Conservation (phyloP, 495 filamentous ascomycete genomes). For the Penicillium simplicissimum region DNA sequence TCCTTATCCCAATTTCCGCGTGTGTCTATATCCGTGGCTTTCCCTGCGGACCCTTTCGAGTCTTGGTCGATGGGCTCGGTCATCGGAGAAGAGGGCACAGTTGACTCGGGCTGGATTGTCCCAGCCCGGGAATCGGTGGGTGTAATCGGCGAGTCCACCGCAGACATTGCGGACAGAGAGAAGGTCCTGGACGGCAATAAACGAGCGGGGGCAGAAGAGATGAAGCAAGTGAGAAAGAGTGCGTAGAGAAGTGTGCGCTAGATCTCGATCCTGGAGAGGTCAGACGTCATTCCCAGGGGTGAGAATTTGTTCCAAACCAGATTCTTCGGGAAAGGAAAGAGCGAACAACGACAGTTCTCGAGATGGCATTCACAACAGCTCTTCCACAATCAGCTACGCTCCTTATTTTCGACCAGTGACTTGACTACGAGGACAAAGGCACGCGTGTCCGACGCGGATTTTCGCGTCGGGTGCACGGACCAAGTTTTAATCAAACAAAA, state of each 20-base stretch:
- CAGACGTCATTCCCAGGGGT: constrained; percentile 26
- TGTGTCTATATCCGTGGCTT: constrained; percentile 8
- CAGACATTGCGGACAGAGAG: constrained; percentile 27
- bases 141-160: constrained; percentile 38
- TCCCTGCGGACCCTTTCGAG: constrained; percentile 16
- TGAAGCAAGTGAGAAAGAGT: neutral
- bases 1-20: neutral
- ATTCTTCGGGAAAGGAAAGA: neutral
- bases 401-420: neutral
- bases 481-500: constrained; percentile 32
- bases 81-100: constrained; percentile 46
- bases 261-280: constrained; percentile 11
- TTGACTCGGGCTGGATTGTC: constrained; percentile 39
- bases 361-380: neutral
- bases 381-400: neutral
- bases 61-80: constrained; percentile 25
- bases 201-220: neutral
- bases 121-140: constrained; percentile 35
- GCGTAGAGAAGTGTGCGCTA: neutral
- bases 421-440: neutral
- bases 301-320: constrained; percentile 7
- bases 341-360: neutral
- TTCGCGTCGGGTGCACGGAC: constrained; percentile 37
- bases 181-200: neutral
- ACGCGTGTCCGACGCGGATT: constrained; percentile 23